Evolutionary conservation across 768 basidiomycete genomes (phyloP).

Genomic region (Rhizopogon vinicolor): DNA sequence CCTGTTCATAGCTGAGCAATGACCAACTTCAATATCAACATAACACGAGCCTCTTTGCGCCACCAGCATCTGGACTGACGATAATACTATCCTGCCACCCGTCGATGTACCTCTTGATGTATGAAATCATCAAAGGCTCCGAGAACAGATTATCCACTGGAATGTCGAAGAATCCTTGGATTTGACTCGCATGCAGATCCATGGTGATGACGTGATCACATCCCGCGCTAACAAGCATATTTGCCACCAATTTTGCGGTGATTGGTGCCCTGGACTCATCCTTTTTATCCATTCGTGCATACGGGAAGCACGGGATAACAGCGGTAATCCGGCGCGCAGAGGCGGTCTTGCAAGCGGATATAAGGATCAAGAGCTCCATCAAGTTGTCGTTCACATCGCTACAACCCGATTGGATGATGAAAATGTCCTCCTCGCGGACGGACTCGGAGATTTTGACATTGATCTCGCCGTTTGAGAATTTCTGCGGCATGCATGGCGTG

Average conservation of each 20-base stretch:
- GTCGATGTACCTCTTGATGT: conserved; percentile 82
- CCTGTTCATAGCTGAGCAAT: conserved; percentile 35
- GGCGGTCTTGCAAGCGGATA: conserved; percentile 96
- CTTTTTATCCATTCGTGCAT: conserved; percentile 97
- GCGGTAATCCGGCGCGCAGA: conserved; percentile 95
- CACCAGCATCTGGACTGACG: conserved; percentile 96
- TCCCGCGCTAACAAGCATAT: conserved; percentile 95
- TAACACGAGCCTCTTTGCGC: conserved; percentile 88
- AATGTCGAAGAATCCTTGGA: conserved; percentile 98
- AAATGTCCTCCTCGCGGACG: conserved; percentile 96
- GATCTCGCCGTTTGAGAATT: conserved; percentile 94
- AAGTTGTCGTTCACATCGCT: conserved; percentile 92
- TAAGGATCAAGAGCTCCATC: conserved; percentile 98
- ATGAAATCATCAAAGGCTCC: conserved; percentile 91
- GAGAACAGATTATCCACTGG: conserved; percentile 97
- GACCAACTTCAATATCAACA: neutral
- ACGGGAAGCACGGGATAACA: conserved; percentile 97
- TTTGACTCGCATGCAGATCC: conserved; percentile 96
- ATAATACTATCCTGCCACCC: conserved; percentile 88
- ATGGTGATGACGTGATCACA: conserved; percentile 99
- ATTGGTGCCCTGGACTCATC: conserved; percentile 95
- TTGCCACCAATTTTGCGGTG: conserved; percentile 96
- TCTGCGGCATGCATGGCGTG: conserved; percentile 79
- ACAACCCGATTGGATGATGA: conserved; percentile 93
- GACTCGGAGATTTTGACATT: conserved; percentile 94